Evolutionary conservation across 1,284 basidiomycete species (phyloP).

Genomic region (Apiotrichum gamsii): DNA sequence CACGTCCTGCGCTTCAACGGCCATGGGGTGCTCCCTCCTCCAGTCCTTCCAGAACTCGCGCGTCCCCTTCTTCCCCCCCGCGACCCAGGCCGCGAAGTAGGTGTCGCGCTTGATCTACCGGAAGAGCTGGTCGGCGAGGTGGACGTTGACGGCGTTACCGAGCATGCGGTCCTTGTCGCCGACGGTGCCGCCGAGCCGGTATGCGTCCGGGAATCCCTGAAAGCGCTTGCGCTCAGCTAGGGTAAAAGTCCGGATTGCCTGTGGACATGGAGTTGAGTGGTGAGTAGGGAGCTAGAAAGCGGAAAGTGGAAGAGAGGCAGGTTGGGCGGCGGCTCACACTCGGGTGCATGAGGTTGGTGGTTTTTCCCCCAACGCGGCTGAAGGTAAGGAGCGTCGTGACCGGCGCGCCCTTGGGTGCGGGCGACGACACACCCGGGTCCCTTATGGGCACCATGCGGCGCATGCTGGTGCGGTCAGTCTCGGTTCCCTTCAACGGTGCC

Average conservation of each 20-base stretch:
- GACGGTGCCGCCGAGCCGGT: constrained; percentile 14
- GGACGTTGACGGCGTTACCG: constrained; percentile 22
- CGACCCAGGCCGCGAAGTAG: constrained; percentile 18
- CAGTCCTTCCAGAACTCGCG: constrained; percentile 5
- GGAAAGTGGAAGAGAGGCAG: too few relatives aligned
- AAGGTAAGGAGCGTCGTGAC: constrained; percentile 18
- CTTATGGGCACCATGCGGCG: too few relatives aligned
- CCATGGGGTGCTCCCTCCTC: constrained; percentile 1
- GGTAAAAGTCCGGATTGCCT: constrained; percentile 15
- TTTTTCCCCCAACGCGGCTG: constrained; percentile 12
- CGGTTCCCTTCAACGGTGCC: too few relatives aligned
- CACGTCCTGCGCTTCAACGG: too few relatives aligned
- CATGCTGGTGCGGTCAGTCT: too few relatives aligned
- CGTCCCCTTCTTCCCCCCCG: constrained; percentile 6
- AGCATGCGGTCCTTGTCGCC: constrained; percentile 13
- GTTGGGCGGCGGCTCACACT: constrained; percentile 12
- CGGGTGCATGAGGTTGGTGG: constrained; percentile 18
- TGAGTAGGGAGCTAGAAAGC: too few relatives aligned
- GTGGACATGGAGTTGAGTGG: too few relatives aligned
- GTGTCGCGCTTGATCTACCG: constrained; percentile 15
- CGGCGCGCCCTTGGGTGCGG: not conserved
- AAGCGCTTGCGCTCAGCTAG: constrained; percentile 26
- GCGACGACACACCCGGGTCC: not conserved
- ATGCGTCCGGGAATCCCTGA: constrained; percentile 26
- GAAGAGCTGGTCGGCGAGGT: constrained; percentile 20